These are phyloP conservation scores for Raphanus sativus DNA, from an alignment of 345 rosid species.

Conservation along the genomic window DNA sequence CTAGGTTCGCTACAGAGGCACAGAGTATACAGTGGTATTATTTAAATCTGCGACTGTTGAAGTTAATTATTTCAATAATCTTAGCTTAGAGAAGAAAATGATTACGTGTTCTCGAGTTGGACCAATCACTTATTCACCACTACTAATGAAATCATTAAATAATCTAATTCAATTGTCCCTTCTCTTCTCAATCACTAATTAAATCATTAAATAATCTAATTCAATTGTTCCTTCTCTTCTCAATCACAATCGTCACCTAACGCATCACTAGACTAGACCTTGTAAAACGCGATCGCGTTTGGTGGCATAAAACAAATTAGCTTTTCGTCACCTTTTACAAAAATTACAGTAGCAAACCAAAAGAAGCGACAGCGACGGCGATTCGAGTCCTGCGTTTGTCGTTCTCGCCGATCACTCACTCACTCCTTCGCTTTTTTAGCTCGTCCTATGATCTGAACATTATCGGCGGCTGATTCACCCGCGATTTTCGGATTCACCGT, in stretches of 20 bases:
- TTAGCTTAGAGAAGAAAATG: background rate
- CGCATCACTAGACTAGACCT: conserved; percentile 18
- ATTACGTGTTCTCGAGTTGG: background rate
- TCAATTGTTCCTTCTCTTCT: background rate
- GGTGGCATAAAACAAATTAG: background rate
- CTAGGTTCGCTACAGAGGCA: background rate
- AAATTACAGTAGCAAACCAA: background rate
- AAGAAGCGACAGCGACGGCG: conserved; percentile 18
- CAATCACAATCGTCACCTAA: conserved; percentile 27
- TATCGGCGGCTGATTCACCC: too few relatives aligned
- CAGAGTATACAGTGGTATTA: background rate
- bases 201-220: background rate
- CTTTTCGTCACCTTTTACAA: conserved; percentile 16
- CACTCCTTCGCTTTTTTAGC: too few relatives aligned
- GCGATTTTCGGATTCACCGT: too few relatives aligned
- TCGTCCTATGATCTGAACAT: too few relatives aligned
- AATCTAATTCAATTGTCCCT: background rate
- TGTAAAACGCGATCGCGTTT: conserved; percentile 23
- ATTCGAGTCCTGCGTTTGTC: conserved; percentile 8
- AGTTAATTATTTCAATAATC: background rate
- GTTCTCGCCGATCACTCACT: too few relatives aligned
- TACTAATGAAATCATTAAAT: background rate
- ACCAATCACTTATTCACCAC: background rate
- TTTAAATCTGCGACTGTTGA: background rate
- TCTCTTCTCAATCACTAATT: background rate